phyloP scores from a whole-genome alignment of 2,329 filamentous ascomycete genomes.

The Stenocarpella maydis region DNA sequence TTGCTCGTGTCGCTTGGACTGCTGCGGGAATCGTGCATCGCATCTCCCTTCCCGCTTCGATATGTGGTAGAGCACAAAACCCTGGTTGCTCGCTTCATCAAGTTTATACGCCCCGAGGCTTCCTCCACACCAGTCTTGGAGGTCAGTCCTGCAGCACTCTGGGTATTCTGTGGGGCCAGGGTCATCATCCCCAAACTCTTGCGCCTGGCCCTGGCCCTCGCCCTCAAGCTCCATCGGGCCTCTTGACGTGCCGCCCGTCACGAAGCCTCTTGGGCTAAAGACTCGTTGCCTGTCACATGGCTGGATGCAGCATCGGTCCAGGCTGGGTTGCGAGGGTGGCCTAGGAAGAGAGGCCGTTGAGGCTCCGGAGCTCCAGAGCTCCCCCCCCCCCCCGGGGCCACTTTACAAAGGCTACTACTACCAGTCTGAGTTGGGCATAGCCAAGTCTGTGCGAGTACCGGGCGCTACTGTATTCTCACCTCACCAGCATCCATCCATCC shows the following conservation, averaged over 20 bases:
- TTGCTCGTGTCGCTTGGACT: not conserved
- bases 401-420: too few species aligned
- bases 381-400: not conserved
- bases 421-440: conserved; percentile 23
- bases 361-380: not conserved
- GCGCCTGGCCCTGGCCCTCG: not conserved
- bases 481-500: conserved; percentile 12
- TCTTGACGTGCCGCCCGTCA: not conserved
- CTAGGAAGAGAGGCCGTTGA: not conserved
- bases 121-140: not conserved
- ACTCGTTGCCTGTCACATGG: not conserved
- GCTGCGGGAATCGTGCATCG: not conserved
- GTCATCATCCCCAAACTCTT: not conserved
- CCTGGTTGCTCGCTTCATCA: not conserved
- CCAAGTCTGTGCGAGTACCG: conserved; percentile 25
- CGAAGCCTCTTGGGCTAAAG: not conserved
- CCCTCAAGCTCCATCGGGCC: not conserved
- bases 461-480: conserved; percentile 28
- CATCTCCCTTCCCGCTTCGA: not conserved
- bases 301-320: not conserved
- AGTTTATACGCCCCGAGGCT: not conserved
- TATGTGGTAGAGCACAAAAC: not conserved
- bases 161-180: not conserved
- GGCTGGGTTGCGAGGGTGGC: not conserved
- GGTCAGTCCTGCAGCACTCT: not conserved